Evolutionary conservation across 1,139 yeast species (phyloP).

Genomic region (Torulaspora pretoriensis): DNA sequence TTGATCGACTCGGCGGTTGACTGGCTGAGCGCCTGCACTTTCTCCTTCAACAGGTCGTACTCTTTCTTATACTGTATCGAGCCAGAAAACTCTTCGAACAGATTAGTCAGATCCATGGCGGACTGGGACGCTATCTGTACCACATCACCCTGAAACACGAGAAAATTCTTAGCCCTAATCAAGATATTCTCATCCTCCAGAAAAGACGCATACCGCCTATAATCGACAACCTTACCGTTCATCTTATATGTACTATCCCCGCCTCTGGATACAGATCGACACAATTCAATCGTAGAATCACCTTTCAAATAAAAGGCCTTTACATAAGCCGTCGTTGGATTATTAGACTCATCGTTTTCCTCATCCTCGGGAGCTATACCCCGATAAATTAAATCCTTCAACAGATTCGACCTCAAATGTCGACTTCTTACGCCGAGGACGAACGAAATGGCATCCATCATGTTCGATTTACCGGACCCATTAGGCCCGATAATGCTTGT

Average conservation of each 20-base stretch:
- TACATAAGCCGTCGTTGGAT: constrained; percentile 69
- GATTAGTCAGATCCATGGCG: constrained; percentile 63
- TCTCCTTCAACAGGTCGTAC: constrained; percentile 63
- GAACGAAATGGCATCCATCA: constrained; percentile 98
- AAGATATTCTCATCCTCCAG: constrained; percentile 79
- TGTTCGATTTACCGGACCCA: constrained; percentile 95
- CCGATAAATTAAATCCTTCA: constrained; percentile 76
- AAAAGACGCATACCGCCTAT: constrained; percentile 58
- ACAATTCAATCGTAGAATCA: constrained; percentile 40
- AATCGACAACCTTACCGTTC: constrained; percentile 58
- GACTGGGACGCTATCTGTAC: constrained; percentile 91
- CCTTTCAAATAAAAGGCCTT: constrained; percentile 68
- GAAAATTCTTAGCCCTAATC: constrained; percentile 83
- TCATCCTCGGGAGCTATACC: constrained; percentile 44
- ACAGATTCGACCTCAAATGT: constrained; percentile 69
- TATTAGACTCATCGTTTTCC: constrained; percentile 24
- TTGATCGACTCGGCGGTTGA: constrained; percentile 62
- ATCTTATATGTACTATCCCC: constrained; percentile 72
- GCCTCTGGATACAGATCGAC: constrained; percentile 47
- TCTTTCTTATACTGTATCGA: constrained; percentile 63
- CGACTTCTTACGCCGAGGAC: constrained; percentile 81
- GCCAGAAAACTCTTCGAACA: constrained; percentile 83
- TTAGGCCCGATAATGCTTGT: constrained; percentile 96
- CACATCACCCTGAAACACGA: constrained; percentile 96
- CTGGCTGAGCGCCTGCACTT: constrained; percentile 64